These are phyloP conservation scores for Lanmaoa rubissima DNA, from an alignment of 768 basidiomycete species.

Conservation along the genomic window DNA sequence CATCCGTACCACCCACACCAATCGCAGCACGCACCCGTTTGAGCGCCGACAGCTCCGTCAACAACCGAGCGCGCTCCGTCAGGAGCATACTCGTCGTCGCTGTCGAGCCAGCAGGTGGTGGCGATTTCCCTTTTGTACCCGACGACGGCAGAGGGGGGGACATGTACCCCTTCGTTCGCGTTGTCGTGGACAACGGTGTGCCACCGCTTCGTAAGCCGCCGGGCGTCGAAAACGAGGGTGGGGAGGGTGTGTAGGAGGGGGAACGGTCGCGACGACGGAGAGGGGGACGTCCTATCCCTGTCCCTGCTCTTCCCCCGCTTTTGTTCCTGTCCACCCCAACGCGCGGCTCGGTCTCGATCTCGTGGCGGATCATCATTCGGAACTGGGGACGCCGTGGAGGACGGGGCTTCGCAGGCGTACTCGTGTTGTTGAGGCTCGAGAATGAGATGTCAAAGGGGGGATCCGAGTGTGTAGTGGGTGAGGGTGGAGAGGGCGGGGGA, in stretches of 20 bases:
- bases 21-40: slow-evolving; percentile 26
- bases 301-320: background rate
- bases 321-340: background rate
- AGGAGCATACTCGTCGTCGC: slow-evolving; percentile 48
- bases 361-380: background rate
- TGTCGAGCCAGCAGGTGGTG: slow-evolving; percentile 29
- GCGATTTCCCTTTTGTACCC: background rate
- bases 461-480: slow-evolving; percentile 9
- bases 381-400: background rate
- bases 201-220: no score
- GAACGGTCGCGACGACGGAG: slow-evolving; percentile 1
- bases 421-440: slow-evolving; percentile 24
- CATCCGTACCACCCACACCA: background rate
- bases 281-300: background rate
- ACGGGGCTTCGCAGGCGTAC: slow-evolving; percentile 28
- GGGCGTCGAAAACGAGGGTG: background rate
- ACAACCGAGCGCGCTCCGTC: slow-evolving; percentile 54
- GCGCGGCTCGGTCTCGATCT: background rate
- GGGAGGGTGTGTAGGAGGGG: slow-evolving; percentile 15
- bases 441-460: slow-evolving; percentile 25
- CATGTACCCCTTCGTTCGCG: no score
- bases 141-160: background rate
- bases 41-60: slow-evolving; percentile 53
- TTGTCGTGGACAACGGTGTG: background rate
- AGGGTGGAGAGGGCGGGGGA: slow-evolving; percentile 7